Base-by-base conservation (phyloP, 164 flowering plant species). In the Vitis riparia region DNA sequence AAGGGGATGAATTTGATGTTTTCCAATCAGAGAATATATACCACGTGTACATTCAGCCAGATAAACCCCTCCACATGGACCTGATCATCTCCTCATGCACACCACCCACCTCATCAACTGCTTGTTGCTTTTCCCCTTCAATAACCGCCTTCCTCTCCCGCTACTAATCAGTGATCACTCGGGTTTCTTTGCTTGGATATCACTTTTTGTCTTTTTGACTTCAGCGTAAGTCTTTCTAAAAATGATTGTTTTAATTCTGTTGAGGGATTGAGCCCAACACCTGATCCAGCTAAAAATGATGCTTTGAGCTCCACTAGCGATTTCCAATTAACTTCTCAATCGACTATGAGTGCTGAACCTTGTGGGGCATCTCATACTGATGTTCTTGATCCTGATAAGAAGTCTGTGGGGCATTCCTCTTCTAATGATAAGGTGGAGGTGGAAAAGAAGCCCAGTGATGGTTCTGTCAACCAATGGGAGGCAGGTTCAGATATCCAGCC, bases 241-340 rank as follows among this genome's bases (percentile, higher is more conserved):
- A 55, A 67, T 70, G 89, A 81, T 63, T 82, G 86, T 65, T 81
- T 88, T 72, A 78, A 80, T 68, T 72, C 89, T 8, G 75, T 76
- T 23, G 85, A 77, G 67, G 82, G 63, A 29, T 66, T 86, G 37
- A 79, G 87, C 65, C 83, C 85, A 1, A 70, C 73, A 12, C 73
- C 73, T 60, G 78, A 74, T 51, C 71, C 68, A 14, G 86, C 75
- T n/a, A 89, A 77, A 75, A 75, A 75, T 63, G 85, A 82, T 72
- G 83, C 79, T 17, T 68, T 84, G 53, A 84, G 84, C 74, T 83
- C 88, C 67, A 81, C 80, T 2, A 73, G 63, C 17, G 83, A 85
- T 69, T 9, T 75, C 17, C 85, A 73, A 1, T 16, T 84, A 50
- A 70, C 71, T 51, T 67, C 68, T 23, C 82, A 79, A 3, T 64